Conservation (phyloP, 352 stramenopile species). For the Phytophthora podocarpi region DNA sequence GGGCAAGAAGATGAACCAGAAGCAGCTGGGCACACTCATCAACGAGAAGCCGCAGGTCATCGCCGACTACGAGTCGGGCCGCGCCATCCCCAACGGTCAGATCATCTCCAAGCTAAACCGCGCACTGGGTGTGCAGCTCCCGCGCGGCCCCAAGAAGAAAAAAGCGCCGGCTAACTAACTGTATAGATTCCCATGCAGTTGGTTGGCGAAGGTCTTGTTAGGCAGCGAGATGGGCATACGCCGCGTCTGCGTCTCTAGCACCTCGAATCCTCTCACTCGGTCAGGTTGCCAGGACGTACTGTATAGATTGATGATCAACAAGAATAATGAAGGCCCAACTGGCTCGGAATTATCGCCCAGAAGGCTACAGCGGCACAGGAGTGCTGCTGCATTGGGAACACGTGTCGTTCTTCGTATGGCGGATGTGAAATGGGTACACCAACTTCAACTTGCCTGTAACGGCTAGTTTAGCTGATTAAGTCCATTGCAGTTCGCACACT, state of each 20-base stretch:
- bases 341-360: neutral
- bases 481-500: neutral
- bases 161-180: constrained; percentile 38
- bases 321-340: constrained; percentile 8
- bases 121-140: constrained; percentile 90
- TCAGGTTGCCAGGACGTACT: constrained; percentile 25
- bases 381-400: neutral
- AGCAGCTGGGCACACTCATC: constrained; percentile 95
- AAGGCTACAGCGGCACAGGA: no score
- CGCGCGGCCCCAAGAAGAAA: constrained; percentile 81
- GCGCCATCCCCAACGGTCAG: constrained; percentile 97
- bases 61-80: constrained; percentile 97
- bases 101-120: constrained; percentile 98
- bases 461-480: neutral
- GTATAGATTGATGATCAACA: constrained; percentile 37
- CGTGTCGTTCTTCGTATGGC: no score
- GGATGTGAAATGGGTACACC: constrained; percentile 32
- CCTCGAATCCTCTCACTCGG: neutral
- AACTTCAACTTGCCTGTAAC: constrained; percentile 34
- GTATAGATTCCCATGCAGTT: constrained; percentile 14
- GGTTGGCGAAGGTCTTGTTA: constrained; percentile 24
- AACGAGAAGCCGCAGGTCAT: constrained; percentile 98
- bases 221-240: constrained; percentile 18
- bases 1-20: constrained; percentile 99
- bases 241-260: constrained; percentile 11